Percentiles rank a stretch among this genome's conserved stretches.
These are phyloP conservation scores for Alternaria sp. DNA, from an alignment of 2,329 filamentous ascomycete genomes.

Conservation along the genomic window DNA sequence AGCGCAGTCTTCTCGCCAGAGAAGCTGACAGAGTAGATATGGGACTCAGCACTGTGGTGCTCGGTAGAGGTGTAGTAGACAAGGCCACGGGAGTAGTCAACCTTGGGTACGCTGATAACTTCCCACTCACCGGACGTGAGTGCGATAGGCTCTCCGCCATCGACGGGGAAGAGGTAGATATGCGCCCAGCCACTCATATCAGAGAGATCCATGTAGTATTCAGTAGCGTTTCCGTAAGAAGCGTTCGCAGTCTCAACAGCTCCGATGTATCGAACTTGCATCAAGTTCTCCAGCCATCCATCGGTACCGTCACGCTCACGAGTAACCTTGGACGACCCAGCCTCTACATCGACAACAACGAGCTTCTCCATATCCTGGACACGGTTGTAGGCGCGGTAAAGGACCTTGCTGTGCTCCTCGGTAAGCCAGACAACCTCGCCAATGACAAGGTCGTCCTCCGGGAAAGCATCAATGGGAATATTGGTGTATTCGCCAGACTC, in stretches of 20 bases:
- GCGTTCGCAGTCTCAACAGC: slow-evolving; percentile 43
- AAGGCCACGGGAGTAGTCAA: slow-evolving; percentile 65
- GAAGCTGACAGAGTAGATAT: slow-evolving; percentile 73
- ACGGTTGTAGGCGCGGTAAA: slow-evolving; percentile 73
- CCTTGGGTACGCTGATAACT: slow-evolving; percentile 66
- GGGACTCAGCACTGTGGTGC: slow-evolving; percentile 71
- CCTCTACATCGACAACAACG: slow-evolving; percentile 65
- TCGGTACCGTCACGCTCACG: slow-evolving; percentile 67
- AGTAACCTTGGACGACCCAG: slow-evolving; percentile 57
- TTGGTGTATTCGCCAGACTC: slow-evolving; percentile 56
- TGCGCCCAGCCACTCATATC: slow-evolving; percentile 73
- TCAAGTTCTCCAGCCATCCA: slow-evolving; percentile 70
- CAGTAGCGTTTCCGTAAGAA: slow-evolving; percentile 48
- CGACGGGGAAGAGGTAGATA: slow-evolving; percentile 69
- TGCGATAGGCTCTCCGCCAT: slow-evolving; percentile 63
- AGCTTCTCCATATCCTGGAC: slow-evolving; percentile 72
- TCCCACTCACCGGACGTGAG: slow-evolving; percentile 75
- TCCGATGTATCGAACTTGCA: slow-evolving; percentile 66
- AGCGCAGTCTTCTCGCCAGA: slow-evolving; percentile 65
- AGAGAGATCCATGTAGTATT: slow-evolving; percentile 72
- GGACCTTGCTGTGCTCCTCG: slow-evolving; percentile 65
- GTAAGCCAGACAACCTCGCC: slow-evolving; percentile 76
- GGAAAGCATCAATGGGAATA: slow-evolving; percentile 66
- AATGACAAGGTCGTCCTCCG: slow-evolving; percentile 69
- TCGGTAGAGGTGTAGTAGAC: slow-evolving; percentile 73